phyloP scores from a whole-genome alignment of 2,329 filamentous ascomycete species.

The Colletotrichum sp. region DNA sequence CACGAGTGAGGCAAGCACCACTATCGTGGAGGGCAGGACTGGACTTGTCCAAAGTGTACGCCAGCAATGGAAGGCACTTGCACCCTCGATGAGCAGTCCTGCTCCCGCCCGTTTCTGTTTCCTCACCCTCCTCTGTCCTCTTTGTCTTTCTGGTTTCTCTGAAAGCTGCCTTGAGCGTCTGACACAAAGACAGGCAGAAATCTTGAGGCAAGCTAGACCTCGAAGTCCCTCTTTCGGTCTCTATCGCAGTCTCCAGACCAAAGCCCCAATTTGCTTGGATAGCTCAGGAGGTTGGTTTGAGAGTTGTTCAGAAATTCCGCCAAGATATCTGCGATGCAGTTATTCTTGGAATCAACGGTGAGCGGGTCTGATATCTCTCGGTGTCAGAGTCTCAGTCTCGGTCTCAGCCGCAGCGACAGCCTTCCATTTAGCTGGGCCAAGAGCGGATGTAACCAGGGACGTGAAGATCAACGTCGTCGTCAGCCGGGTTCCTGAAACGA shows the following conservation, averaged over 20 bases:
- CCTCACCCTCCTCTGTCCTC: neutral
- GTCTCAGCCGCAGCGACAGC: constrained; percentile 7
- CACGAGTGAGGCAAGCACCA: neutral
- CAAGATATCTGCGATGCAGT: constrained; percentile 11
- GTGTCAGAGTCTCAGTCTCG: constrained; percentile 2
- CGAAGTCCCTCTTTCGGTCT: neutral
- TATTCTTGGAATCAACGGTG: constrained; percentile 8
- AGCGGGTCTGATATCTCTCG: constrained; percentile 1
- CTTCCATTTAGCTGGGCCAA: neutral
- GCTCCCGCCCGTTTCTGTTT: neutral
- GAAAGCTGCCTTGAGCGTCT: neutral
- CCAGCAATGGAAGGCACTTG: neutral
- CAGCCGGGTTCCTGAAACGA: neutral
- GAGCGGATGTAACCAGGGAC: constrained; percentile 10
- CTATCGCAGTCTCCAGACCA: neutral
- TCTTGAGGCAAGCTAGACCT: neutral
- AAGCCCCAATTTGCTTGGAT: neutral
- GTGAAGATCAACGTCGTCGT: constrained; percentile 12
- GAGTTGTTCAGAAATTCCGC: neutral
- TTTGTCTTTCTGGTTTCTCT: neutral
- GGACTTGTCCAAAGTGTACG: neutral
- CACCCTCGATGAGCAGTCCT: neutral
- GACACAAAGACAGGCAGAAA: neutral
- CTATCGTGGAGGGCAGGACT: neutral
- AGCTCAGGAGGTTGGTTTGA: neutral